Conservation (phyloP, 2,329 filamentous ascomycete genomes). For the Stagonosporopsis tanaceti region DNA sequence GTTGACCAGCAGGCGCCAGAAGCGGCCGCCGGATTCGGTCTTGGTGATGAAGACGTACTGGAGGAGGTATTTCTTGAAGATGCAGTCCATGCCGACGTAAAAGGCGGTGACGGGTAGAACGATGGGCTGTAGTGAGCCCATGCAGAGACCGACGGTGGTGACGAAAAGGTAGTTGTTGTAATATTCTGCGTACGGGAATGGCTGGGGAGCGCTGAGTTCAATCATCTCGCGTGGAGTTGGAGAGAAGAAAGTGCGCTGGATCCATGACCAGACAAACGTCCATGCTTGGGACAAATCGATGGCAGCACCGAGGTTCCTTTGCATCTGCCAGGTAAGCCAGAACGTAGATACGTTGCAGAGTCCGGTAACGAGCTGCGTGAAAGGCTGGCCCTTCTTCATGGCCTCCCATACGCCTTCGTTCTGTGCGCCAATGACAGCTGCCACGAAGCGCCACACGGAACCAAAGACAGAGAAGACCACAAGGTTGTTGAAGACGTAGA, state of each 20-base stretch:
- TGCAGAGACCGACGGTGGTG: constrained; percentile 83
- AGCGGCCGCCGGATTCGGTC: constrained; percentile 90
- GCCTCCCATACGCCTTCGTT: constrained; percentile 69
- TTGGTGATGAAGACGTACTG: constrained; percentile 90
- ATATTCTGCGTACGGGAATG: constrained; percentile 94
- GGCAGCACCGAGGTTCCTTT: constrained; percentile 83
- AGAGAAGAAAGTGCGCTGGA: constrained; percentile 78
- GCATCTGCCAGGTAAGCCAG: constrained; percentile 88
- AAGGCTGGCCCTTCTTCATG: constrained; percentile 71
- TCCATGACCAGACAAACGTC: constrained; percentile 80
- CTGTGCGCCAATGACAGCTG: constrained; percentile 66
- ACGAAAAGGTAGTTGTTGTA: constrained; percentile 99
- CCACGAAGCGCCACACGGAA: constrained; percentile 79
- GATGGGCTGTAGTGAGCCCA: constrained; percentile 84
- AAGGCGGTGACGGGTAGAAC: constrained; percentile 85
- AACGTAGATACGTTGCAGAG: constrained; percentile 85
- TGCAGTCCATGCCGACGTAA: constrained; percentile 86
- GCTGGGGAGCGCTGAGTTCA: constrained; percentile 87
- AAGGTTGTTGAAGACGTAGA: constrained; percentile 97
- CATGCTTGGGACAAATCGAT: constrained; percentile 88
- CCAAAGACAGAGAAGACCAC: constrained; percentile 93
- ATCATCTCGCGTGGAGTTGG: constrained; percentile 92
- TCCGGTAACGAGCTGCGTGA: constrained; percentile 71
- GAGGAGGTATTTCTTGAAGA: constrained; percentile 92
- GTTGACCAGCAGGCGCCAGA: constrained; percentile 91